Conservation (phyloP, 371 early-diverging fungal species). For the Mortierella sp. region DNA sequence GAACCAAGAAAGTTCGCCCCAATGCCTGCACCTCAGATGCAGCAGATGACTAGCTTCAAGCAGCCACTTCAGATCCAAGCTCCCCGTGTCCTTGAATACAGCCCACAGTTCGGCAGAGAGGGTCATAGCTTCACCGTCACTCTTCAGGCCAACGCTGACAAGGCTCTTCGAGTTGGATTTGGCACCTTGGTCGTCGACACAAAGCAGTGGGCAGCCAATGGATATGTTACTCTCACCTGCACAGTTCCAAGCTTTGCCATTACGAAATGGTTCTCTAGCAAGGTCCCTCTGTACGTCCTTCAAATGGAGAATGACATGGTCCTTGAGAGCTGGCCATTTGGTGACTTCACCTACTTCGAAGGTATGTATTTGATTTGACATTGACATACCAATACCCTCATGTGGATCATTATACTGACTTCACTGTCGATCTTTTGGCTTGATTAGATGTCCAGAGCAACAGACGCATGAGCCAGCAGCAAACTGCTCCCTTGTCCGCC, state of each 20-base stretch:
- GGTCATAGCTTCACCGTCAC: constrained; percentile 44
- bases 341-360: constrained; percentile 52
- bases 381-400: background rate
- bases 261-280: constrained; percentile 50
- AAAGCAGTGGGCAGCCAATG: constrained; percentile 51
- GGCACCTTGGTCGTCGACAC: constrained; percentile 52
- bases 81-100: constrained; percentile 46
- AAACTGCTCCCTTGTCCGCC: constrained; percentile 16
- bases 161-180: constrained; percentile 41
- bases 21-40: constrained; percentile 32
- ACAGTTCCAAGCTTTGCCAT: constrained; percentile 52
- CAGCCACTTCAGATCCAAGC: constrained; percentile 25
- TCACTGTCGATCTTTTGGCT: background rate
- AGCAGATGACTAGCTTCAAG: constrained; percentile 23
- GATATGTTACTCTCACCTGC: constrained; percentile 52
- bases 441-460: constrained; percentile 15
- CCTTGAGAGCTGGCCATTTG: constrained; percentile 56
- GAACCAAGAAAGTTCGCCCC: constrained; percentile 51
- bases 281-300: constrained; percentile 55
- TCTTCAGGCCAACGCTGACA: constrained; percentile 30
- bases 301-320: constrained; percentile 52
- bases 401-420: background rate
- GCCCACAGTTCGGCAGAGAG: constrained; percentile 44
- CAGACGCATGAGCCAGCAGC: constrained; percentile 13
- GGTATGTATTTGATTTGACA: constrained; percentile 9